phyloP scores from a whole-genome alignment of 257 asterid species.

The Nicotiana tabacum region DNA sequence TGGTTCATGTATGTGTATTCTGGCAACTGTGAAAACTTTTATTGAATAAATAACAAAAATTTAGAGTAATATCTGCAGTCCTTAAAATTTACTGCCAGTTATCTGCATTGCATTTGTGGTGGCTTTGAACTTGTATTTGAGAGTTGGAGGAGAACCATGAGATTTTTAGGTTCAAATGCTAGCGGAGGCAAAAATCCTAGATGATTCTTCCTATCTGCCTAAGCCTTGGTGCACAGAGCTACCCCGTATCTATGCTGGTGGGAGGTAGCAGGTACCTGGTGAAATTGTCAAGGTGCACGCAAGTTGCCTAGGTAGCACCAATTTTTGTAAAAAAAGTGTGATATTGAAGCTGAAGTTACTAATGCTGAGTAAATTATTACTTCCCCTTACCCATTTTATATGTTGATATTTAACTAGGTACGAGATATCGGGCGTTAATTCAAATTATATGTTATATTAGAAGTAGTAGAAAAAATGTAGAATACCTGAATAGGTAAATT shows the following conservation, averaged over 20 bases:
- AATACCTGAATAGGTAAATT: not conserved
- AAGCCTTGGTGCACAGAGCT: no score
- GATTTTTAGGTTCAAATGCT: no score
- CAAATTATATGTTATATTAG: not conserved
- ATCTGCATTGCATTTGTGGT: not conserved
- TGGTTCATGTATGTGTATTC: not conserved
- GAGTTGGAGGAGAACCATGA: not conserved
- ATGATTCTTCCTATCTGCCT: no score
- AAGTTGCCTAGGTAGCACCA: no score
- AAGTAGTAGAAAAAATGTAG: not conserved
- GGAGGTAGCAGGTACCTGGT: no score
- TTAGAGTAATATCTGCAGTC: not conserved
- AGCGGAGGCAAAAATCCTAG: no score
- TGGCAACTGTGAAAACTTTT: not conserved
- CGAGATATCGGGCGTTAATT: not conserved
- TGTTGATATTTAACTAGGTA: not conserved
- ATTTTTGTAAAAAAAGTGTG: not conserved
- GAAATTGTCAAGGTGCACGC: no score
- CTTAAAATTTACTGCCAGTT: not conserved
- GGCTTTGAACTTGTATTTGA: not conserved
- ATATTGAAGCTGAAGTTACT: not conserved
- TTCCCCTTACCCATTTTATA: not conserved
- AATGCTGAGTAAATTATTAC: not conserved
- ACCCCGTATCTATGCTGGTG: no score
- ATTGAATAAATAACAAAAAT: not conserved